phyloP scores from a whole-genome alignment of 805 yeast genomes.

The Lipomyces kockii region DNA sequence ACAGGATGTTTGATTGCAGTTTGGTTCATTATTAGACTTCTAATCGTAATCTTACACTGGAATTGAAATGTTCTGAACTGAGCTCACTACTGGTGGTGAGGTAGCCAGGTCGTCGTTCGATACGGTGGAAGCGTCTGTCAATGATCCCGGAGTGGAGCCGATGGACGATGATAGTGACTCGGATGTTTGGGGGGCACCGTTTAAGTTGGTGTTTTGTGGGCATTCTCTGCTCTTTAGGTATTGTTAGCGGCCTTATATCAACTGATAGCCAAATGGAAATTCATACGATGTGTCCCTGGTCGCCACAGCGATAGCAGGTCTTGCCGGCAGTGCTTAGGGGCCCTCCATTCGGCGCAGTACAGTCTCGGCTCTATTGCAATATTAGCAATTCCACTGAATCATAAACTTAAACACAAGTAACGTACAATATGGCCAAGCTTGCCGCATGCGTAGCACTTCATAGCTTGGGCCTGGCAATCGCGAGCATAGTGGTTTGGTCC shows the following conservation, averaged over 20 bases:
- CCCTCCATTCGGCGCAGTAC: slow-evolving; percentile 40
- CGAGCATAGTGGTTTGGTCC: slow-evolving; percentile 93
- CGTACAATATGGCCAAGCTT: slow-evolving; percentile 82
- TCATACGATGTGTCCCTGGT: slow-evolving; percentile 81
- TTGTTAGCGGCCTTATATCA: background rate
- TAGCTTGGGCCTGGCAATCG: slow-evolving; percentile 73
- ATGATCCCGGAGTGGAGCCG: slow-evolving; percentile 28
- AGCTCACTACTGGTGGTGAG: slow-evolving; percentile 32
- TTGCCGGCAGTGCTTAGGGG: slow-evolving; percentile 48
- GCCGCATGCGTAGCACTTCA: slow-evolving; percentile 90
- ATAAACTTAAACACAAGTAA: slow-evolving; percentile 46
- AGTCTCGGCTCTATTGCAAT: slow-evolving; percentile 34
- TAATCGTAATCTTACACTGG: background rate
- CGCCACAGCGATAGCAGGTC: slow-evolving; percentile 71
- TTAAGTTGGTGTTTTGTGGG: slow-evolving; percentile 23
- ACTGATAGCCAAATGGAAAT: background rate
- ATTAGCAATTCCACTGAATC: background rate
- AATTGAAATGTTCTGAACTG: slow-evolving; percentile 5
- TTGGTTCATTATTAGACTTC: background rate
- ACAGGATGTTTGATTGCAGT: background rate
- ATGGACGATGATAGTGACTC: slow-evolving; percentile 16
- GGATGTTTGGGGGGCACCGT: slow-evolving; percentile 25
- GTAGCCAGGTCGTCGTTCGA: slow-evolving; percentile 30
- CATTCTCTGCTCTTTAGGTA: slow-evolving; percentile 29
- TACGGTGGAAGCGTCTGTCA: slow-evolving; percentile 33